These are phyloP conservation scores for Daldinia grandis DNA, from an alignment of 495 filamentous ascomycete genomes.

Conservation along the genomic window DNA sequence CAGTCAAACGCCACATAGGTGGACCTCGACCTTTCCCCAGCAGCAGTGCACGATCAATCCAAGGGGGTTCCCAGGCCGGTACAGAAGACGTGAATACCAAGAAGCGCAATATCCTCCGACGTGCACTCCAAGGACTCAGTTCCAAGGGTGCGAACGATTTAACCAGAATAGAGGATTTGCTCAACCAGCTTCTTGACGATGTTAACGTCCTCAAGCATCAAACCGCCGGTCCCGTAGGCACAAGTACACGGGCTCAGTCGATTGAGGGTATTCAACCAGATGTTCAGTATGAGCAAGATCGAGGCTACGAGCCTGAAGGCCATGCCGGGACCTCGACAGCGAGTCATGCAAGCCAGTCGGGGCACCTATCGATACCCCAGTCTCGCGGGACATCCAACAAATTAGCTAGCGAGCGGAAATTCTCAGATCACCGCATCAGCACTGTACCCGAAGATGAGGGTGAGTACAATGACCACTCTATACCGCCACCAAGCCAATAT, in stretches of 20 bases:
- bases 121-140: slow-evolving; percentile 88
- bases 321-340: slow-evolving; percentile 79
- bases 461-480: slow-evolving; percentile 67
- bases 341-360: slow-evolving; percentile 73
- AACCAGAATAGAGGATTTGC: slow-evolving; percentile 91
- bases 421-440: slow-evolving; percentile 81
- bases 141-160: slow-evolving; percentile 88
- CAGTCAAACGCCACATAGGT: slow-evolving; percentile 79
- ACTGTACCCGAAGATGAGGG: slow-evolving; percentile 86
- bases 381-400: slow-evolving; percentile 68
- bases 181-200: slow-evolving; percentile 88
- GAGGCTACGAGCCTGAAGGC: slow-evolving; percentile 85
- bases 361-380: slow-evolving; percentile 74
- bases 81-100: slow-evolving; percentile 80
- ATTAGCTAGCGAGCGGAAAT: slow-evolving; percentile 69
- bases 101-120: slow-evolving; percentile 87
- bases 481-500: slow-evolving; percentile 49
- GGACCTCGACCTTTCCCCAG: slow-evolving; percentile 88
- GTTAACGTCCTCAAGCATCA: slow-evolving; percentile 86
- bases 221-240: slow-evolving; percentile 48
- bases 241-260: slow-evolving; percentile 55
- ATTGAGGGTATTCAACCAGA: slow-evolving; percentile 65
- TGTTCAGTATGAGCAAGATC: slow-evolving; percentile 63
- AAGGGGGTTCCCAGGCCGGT: slow-evolving; percentile 67
- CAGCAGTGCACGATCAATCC: slow-evolving; percentile 63